phyloP scores from a whole-genome alignment of 2,329 filamentous ascomycete genomes.

The Podosphaera fusca region DNA sequence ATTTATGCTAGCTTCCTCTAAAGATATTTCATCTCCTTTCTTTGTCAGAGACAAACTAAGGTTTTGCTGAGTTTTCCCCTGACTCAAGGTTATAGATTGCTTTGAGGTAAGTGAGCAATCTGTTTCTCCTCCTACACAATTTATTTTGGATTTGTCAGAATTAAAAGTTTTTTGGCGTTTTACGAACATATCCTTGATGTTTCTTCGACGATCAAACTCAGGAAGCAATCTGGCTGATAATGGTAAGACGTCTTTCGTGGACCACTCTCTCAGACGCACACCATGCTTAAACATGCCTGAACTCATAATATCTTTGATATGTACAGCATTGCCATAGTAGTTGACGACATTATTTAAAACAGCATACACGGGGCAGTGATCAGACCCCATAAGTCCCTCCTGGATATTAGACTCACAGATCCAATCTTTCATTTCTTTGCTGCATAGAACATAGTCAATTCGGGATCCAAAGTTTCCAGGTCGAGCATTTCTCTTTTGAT shows the following conservation, averaged over 20 bases:
- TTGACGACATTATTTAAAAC: conserved; percentile 40
- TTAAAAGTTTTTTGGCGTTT: conserved; percentile 20
- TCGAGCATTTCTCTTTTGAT: conserved; percentile 83
- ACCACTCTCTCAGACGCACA: conserved; percentile 41
- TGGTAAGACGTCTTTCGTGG: conserved; percentile 40
- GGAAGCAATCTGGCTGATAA: conserved; percentile 66
- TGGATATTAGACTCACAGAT: conserved; percentile 68
- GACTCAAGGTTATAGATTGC: no score
- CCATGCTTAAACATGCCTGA: conserved; percentile 52
- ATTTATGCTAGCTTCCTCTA: no score
- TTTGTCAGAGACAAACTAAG: no score
- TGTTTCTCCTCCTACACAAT: no score
- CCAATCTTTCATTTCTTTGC: conserved; percentile 55
- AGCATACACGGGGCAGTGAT: conserved; percentile 86
- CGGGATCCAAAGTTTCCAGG: conserved; percentile 81
- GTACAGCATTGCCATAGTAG: conserved; percentile 23
- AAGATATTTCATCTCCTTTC: no score
- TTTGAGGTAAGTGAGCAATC: no score
- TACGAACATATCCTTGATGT: conserved; percentile 81
- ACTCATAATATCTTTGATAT: conserved; percentile 56
- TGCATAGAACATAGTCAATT: conserved; percentile 86
- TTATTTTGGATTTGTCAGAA: no score
- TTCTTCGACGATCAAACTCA: conserved; percentile 66
- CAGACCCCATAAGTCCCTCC: conserved; percentile 79
- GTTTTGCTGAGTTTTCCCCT: no score